phyloP scores from a whole-genome alignment of 164 flowering plant genomes.

The Warburgia ugandensis region DNA sequence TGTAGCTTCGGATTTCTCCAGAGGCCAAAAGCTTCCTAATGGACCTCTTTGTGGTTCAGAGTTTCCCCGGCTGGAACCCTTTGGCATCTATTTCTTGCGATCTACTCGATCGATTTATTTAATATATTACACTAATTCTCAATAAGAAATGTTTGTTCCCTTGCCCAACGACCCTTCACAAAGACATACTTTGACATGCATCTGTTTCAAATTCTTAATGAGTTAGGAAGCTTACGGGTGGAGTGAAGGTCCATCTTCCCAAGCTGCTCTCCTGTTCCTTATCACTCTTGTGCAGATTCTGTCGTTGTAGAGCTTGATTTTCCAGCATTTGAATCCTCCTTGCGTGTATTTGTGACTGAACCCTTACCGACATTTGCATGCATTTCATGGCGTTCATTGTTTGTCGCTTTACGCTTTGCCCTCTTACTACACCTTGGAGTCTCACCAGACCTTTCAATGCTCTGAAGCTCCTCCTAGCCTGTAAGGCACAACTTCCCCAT shows the following conservation, averaged over 20 bases:
- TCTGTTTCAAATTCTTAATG: too few relatives aligned
- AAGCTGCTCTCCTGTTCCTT: constrained; percentile 51
- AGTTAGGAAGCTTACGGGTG: constrained; percentile 26
- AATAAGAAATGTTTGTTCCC: too few relatives aligned
- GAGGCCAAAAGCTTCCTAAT: too few relatives aligned
- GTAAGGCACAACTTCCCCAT: constrained; percentile 1
- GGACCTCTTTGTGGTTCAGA: too few relatives aligned
- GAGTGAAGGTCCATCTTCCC: constrained; percentile 41
- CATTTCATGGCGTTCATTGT: constrained; percentile 81
- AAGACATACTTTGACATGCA: too few relatives aligned
- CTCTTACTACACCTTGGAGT: constrained; percentile 85
- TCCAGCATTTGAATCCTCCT: constrained; percentile 82
- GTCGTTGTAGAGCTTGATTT: constrained; percentile 52
- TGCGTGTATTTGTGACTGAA: constrained; percentile 83
- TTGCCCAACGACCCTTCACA: too few relatives aligned
- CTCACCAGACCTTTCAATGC: constrained; percentile 87
- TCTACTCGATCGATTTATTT: too few relatives aligned
- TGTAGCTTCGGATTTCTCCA: too few relatives aligned
- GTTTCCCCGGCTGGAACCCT: too few relatives aligned
- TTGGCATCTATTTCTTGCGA: too few relatives aligned
- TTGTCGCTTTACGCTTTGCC: constrained; percentile 81
- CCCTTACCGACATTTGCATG: constrained; percentile 80
- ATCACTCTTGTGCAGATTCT: constrained; percentile 37
- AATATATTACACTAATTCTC: too few relatives aligned
- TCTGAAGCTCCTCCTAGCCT: constrained; percentile 90